Conservation (phyloP, 2,329 filamentous ascomycete species). For the Malbranchea cinnamomea region DNA sequence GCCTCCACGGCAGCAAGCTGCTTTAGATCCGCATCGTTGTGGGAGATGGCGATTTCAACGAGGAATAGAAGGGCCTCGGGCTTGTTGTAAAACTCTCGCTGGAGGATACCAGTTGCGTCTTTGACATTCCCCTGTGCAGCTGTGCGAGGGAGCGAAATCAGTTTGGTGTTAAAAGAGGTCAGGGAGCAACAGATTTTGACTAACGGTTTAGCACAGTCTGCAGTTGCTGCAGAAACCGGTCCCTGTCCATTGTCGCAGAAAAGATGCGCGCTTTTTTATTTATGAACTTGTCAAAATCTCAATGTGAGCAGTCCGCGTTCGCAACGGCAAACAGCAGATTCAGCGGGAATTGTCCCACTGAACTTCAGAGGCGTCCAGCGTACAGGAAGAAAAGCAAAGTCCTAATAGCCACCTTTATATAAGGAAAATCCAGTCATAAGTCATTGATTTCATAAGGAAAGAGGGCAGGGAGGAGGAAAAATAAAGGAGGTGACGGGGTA, state of each 20-base stretch:
- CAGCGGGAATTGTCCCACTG: no score
- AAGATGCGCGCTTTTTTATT: no score
- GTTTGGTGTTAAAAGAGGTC: conserved; percentile 1
- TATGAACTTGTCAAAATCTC: no score
- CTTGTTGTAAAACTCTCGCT: conserved; percentile 84
- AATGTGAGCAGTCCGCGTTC: no score
- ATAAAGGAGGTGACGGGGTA: no score
- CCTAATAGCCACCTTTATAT: no score
- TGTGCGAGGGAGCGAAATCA: conserved; percentile 24
- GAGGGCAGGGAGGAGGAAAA: no score
- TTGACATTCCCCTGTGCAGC: conserved; percentile 83
- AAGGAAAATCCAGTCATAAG: no score
- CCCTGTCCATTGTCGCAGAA: conserved; percentile 69
- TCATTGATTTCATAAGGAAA: no score
- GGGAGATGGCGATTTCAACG: conserved; percentile 73
- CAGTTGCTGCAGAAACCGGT: conserved; percentile 73
- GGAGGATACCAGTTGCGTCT: conserved; percentile 74
- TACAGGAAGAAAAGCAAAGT: no score
- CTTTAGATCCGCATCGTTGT: conserved; percentile 55
- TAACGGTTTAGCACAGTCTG: conserved; percentile 76
- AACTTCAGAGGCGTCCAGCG: no score
- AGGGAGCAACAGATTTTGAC: conserved; percentile 27
- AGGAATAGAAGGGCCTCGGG: conserved; percentile 73
- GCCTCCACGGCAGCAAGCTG: conserved; percentile 89
- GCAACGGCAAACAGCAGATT: no score